Conservation (phyloP, 2,329 filamentous ascomycete genomes). For the Stemphylium beticola region DNA sequence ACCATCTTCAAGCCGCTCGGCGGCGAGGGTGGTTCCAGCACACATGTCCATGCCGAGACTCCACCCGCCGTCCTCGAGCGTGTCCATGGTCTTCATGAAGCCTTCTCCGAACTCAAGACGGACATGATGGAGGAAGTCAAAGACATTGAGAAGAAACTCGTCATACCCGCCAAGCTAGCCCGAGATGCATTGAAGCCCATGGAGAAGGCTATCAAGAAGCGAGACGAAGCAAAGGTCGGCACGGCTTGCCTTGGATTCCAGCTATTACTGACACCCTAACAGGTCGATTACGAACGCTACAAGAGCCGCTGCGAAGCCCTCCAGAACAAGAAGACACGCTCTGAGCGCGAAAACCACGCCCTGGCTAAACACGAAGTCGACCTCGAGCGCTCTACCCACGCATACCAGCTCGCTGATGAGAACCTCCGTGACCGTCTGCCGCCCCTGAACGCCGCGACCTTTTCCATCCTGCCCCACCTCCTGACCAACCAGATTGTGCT, state of each 20-base stretch:
- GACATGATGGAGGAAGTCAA: constrained; percentile 75
- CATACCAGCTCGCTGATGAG: constrained; percentile 77
- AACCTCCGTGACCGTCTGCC: constrained; percentile 75
- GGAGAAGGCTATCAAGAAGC: constrained; percentile 83
- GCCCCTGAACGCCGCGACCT: constrained; percentile 71
- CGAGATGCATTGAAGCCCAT: constrained; percentile 73
- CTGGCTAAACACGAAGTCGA: constrained; percentile 76
- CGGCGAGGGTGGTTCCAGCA: constrained; percentile 61
- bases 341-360: constrained; percentile 73
- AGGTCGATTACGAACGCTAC: constrained; percentile 80
- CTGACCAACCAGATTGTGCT: constrained; percentile 74
- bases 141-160: constrained; percentile 72
- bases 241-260: too few species aligned
- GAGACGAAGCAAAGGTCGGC: constrained; percentile 74
- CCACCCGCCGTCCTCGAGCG: constrained; percentile 68
- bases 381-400: constrained; percentile 68
- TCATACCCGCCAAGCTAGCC: constrained; percentile 72
- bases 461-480: constrained; percentile 75
- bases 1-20: constrained; percentile 78
- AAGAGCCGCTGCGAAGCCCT: constrained; percentile 73
- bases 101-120: constrained; percentile 72
- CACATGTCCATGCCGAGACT: constrained; percentile 64
- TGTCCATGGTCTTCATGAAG: constrained; percentile 68
- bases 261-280: constrained; percentile 18
- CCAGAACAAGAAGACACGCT: constrained; percentile 72